phyloP scores from a whole-genome alignment of 2,329 filamentous ascomycete genomes.

The Neoscytalidium dimidiatum region DNA sequence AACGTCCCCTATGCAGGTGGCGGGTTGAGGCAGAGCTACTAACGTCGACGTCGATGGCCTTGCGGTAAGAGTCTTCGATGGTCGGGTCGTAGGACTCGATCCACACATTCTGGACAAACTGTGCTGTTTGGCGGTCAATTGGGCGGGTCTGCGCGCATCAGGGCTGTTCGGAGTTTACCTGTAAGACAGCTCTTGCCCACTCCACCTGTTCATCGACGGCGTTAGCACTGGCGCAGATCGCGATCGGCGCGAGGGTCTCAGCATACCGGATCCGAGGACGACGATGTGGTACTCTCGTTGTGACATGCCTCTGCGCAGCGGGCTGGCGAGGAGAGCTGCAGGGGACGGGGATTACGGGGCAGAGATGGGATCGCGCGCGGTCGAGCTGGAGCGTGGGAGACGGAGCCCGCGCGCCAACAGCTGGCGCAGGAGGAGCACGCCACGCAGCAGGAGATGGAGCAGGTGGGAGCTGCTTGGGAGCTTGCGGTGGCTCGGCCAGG shows the following conservation, averaged over 20 bases:
- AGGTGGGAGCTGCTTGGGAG: constrained; percentile 4
- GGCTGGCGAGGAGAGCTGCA: not conserved
- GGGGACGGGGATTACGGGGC: constrained; percentile 10
- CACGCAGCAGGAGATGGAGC: constrained; percentile 1
- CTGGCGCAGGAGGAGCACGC: constrained; percentile 15
- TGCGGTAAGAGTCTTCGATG: constrained; percentile 63
- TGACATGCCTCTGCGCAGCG: constrained; percentile 32
- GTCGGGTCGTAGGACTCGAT: constrained; percentile 73
- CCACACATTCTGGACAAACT: constrained; percentile 94
- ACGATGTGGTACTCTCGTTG: constrained; percentile 47
- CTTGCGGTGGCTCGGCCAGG: constrained; percentile 8
- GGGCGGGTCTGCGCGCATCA: constrained; percentile 8
- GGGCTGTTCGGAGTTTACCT: constrained; percentile 55
- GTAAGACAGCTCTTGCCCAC: constrained; percentile 93
- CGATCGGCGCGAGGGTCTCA: constrained; percentile 19
- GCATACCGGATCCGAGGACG: constrained; percentile 43
- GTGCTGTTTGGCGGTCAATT: constrained; percentile 52
- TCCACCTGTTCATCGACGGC: constrained; percentile 60
- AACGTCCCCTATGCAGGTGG: not conserved
- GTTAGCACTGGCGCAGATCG: constrained; percentile 22
- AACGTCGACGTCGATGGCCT: constrained; percentile 76
- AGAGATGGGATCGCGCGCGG: not conserved
- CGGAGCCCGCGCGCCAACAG: constrained; percentile 11
- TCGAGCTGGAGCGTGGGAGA: not conserved
- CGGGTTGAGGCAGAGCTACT: constrained; percentile 41